Percentiles rank a stretch among this genome's conserved stretches.
phyloP scores from a whole-genome alignment of 2,329 filamentous ascomycete species.

The Neonectria ditissima region DNA sequence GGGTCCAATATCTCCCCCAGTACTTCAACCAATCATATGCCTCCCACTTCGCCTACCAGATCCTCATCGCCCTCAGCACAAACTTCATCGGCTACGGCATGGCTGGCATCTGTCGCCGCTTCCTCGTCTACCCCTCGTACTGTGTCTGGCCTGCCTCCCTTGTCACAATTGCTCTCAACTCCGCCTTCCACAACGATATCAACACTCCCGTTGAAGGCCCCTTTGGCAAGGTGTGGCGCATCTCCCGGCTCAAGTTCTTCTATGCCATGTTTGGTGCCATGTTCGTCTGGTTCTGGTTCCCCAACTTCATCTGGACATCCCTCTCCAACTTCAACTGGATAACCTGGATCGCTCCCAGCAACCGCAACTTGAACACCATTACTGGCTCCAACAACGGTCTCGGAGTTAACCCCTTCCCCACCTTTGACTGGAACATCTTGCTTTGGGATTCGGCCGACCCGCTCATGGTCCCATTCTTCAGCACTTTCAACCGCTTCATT shows the following conservation, averaged over 20 bases:
- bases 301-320: slow-evolving; percentile 65
- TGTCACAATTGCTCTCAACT: slow-evolving; percentile 66
- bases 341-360: slow-evolving; percentile 65
- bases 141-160: slow-evolving; percentile 70
- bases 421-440: slow-evolving; percentile 62
- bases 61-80: slow-evolving; percentile 66
- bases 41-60: slow-evolving; percentile 64
- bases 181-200: slow-evolving; percentile 62
- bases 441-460: slow-evolving; percentile 58
- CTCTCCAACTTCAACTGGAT: slow-evolving; percentile 68
- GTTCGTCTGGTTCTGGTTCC: slow-evolving; percentile 71
- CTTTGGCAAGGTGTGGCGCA: slow-evolving; percentile 57
- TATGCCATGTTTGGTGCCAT: slow-evolving; percentile 61
- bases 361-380: slow-evolving; percentile 56
- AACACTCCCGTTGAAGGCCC: slow-evolving; percentile 56
- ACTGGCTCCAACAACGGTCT: slow-evolving; percentile 59
- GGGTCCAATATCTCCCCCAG: slow-evolving; percentile 63
- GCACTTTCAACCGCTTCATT: slow-evolving; percentile 71
- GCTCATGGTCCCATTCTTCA: slow-evolving; percentile 65
- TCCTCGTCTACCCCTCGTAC: slow-evolving; percentile 67
- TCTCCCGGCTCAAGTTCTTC: slow-evolving; percentile 66
- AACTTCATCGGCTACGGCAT: slow-evolving; percentile 71
- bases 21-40: slow-evolving; percentile 68
- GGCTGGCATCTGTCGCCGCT: slow-evolving; percentile 65
- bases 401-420: slow-evolving; percentile 60